These are phyloP conservation scores for Botryotinia calthae DNA, from an alignment of 2,329 filamentous ascomycete species.

Conservation along the genomic window DNA sequence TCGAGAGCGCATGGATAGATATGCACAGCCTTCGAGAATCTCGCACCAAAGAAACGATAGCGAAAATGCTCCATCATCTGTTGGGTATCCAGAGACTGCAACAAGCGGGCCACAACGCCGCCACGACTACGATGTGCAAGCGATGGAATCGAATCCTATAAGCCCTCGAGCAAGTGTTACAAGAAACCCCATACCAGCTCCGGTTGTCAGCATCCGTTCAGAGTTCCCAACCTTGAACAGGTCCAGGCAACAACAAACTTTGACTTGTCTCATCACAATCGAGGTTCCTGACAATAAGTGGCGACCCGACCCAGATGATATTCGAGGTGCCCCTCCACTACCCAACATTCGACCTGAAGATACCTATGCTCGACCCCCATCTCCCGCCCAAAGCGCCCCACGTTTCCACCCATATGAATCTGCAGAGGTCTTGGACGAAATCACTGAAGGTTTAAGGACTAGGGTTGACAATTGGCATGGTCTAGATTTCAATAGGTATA, in stretches of 20 bases:
- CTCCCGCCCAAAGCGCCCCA: slow-evolving; percentile 51
- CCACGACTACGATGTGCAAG: slow-evolving; percentile 94
- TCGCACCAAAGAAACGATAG: slow-evolving; percentile 75
- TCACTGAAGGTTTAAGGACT: slow-evolving; percentile 77
- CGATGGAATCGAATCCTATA: slow-evolving; percentile 83
- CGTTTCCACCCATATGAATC: slow-evolving; percentile 71
- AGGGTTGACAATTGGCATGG: slow-evolving; percentile 99
- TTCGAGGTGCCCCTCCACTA: slow-evolving; percentile 53
- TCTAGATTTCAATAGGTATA: slow-evolving; percentile 78
- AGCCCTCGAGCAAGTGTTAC: slow-evolving; percentile 66
- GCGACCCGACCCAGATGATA: slow-evolving; percentile 79
- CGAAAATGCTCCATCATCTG: slow-evolving; percentile 69
- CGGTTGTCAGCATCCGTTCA: slow-evolving; percentile 89
- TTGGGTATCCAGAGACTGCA: slow-evolving; percentile 74
- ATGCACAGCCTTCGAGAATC: slow-evolving; percentile 34
- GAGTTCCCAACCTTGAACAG: slow-evolving; percentile 93
- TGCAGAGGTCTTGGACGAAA: slow-evolving; percentile 73
- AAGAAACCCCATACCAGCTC: slow-evolving; percentile 85
- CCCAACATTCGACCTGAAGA: slow-evolving; percentile 51
- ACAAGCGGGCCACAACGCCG: slow-evolving; percentile 67
- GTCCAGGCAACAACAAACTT: slow-evolving; percentile 88
- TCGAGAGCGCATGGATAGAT: slow-evolving; percentile 49
- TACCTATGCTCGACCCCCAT: slow-evolving; percentile 54
- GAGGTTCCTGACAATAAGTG: slow-evolving; percentile 93
- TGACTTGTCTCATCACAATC: slow-evolving; percentile 91